A percentile compares a stretch with the other conserved stretches of the same genome.
Conservation (phyloP, 2,329 filamentous ascomycete species). For the Tolypocladium guangdongense region DNA sequence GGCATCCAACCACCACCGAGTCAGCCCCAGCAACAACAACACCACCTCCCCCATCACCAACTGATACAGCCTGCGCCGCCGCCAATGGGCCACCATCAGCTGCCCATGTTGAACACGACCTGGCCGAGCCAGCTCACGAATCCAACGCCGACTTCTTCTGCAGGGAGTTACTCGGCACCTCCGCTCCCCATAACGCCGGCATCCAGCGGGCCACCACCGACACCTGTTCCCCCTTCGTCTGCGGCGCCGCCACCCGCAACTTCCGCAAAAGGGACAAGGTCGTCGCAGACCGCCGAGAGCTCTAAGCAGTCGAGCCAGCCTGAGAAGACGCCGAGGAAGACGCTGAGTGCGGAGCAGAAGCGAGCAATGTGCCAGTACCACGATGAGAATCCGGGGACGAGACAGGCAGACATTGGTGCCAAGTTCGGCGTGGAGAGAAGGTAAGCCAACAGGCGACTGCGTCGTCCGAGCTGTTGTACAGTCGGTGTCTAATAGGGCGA, state of each 20-base stretch:
- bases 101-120: conserved; percentile 59
- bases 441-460: conserved; percentile 39
- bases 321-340: conserved; percentile 61
- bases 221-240: background rate
- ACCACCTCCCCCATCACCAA: conserved; percentile 15
- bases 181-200: conserved; percentile 48
- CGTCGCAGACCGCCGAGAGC: conserved; percentile 7
- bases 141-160: conserved; percentile 38
- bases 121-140: conserved; percentile 81
- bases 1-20: conserved; percentile 21
- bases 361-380: conserved; percentile 90
- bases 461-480: background rate
- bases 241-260: background rate
- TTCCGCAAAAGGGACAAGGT: background rate
- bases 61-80: conserved; percentile 20
- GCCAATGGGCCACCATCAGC: conserved; percentile 43
- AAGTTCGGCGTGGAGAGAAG: conserved; percentile 96
- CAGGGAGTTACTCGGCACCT: conserved; percentile 44
- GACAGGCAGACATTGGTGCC: conserved; percentile 93
- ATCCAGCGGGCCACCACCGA: conserved; percentile 34
- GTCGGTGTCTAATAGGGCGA: background rate
- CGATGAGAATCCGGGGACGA: conserved; percentile 78
- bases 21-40: conserved; percentile 11
- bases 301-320: conserved; percentile 24
- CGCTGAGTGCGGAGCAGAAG: conserved; percentile 82